These are phyloP conservation scores for Sarocladiaceae sp. DNA, from an alignment of 2,329 filamentous ascomycete genomes.

Conservation along the genomic window DNA sequence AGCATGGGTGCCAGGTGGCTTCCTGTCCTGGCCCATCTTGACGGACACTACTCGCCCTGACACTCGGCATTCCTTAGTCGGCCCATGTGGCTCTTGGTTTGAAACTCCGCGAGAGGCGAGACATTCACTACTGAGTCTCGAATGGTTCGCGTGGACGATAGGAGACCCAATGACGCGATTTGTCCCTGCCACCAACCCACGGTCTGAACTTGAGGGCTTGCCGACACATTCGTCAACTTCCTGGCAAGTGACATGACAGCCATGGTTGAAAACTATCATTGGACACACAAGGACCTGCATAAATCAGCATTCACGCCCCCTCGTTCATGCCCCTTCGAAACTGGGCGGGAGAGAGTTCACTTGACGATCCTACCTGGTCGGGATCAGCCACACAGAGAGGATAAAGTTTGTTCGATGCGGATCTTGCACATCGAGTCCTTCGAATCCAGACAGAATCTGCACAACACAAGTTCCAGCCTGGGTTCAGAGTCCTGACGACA, in stretches of 20 bases:
- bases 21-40: neutral
- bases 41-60: neutral
- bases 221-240: neutral
- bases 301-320: neutral
- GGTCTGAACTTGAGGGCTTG: neutral
- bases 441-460: too few relatives aligned
- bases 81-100: neutral
- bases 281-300: too few relatives aligned
- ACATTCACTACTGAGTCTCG: neutral
- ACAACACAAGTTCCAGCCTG: neutral
- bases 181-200: neutral
- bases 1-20: constrained; percentile 4
- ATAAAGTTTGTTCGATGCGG: too few relatives aligned
- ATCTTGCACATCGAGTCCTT: too few relatives aligned
- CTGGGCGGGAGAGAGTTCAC: neutral
- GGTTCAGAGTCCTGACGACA: neutral
- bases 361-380: neutral
- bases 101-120: neutral
- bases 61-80: neutral
- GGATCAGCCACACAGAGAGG: constrained; percentile 1
- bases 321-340: constrained; percentile 6
- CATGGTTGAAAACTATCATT: too few relatives aligned
- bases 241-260: neutral
- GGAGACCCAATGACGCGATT: neutral
- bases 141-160: neutral